Evolutionary conservation across 2,329 filamentous ascomycete species (phyloP), one percentile per base, ranked within the genome.

Genomic region (Epichloe aotearoae): DNA sequence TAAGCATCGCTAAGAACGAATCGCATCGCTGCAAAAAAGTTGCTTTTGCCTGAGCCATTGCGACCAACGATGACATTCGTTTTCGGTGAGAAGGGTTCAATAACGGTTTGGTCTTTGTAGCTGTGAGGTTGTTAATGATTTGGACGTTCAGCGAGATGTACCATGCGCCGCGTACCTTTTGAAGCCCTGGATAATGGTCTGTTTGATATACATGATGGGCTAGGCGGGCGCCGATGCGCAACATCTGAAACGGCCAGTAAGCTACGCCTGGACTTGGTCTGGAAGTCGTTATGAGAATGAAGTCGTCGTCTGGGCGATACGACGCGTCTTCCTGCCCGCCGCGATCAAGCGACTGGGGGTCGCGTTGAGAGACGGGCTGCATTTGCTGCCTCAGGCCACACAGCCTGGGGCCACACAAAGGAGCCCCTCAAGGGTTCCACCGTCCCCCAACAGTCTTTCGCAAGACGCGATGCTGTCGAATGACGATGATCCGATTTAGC

Each of bases 121-220:
- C 90, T 95, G 61, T 51, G 56, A 43, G 20, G 45, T 39, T 33
- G 53, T 64, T 50, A 58, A 53, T 54, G 53, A 60, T 54, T 37
- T 46, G 39, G 26, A 30, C 26, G 4, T 40, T 30, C 10, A n/a
- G 47, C 33, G 2, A 40, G 15, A n/a, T 7, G 40, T 15, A 36
- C 20, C 44, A 10, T 26, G 33, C 51, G 64, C 19, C 11, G 10
- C 70, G 59, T 69, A 94, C 89, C 89, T 96, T 98, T 98, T 98
- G 74, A 98, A 98, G 82, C 93, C 93, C 70, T 98, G 93, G 66
- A 98, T 97, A 69, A 96, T 97, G 69, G 97, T 96, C 74, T 98
- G 93, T 71, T 98, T 98, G 79, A 98, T 96, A 75, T 94, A 93
- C 90, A 96, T 95, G 65, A 61, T 75, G 67, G 62, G 58, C 58